phyloP scores from a whole-genome alignment of 1,284 basidiomycete genomes.

The Puccinia novopanici region DNA sequence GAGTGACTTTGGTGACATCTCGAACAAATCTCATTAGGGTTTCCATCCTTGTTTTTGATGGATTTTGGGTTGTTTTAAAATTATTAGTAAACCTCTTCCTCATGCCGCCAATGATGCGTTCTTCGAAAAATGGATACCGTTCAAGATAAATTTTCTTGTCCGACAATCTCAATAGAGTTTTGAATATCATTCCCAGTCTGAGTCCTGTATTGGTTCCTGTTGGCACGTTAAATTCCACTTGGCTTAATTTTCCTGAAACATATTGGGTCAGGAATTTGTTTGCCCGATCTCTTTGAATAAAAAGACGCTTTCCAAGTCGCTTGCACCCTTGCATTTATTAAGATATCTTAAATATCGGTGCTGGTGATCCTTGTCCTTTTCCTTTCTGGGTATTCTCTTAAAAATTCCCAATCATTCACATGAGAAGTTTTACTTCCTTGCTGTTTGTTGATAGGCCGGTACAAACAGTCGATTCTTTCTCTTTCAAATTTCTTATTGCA shows the following conservation, averaged over 20 bases:
- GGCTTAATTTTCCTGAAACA: not conserved
- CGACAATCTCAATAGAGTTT: not conserved
- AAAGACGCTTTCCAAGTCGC: no score
- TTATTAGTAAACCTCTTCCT: not conserved
- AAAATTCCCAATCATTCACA: not conserved
- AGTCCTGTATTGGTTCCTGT: not conserved
- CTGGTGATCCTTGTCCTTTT: no score
- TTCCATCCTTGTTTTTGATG: not conserved
- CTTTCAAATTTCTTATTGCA: no score
- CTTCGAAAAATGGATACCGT: not conserved
- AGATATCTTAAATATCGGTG: no score
- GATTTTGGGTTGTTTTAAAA: not conserved
- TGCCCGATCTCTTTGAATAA: no score
- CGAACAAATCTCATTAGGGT: not conserved
- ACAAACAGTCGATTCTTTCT: not conserved
- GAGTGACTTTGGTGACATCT: not conserved
- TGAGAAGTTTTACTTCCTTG: not conserved
- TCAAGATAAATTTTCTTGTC: constrained; percentile 9
- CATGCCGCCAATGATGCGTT: not conserved
- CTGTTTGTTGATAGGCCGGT: not conserved
- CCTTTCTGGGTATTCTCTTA: no score
- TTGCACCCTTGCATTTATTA: no score
- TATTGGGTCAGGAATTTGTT: not conserved
- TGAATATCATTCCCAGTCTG: not conserved
- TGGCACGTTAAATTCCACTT: not conserved